Evolutionary conservation across 2,329 filamentous ascomycete genomes (phyloP).

Genomic region (Alternaria sp.): DNA sequence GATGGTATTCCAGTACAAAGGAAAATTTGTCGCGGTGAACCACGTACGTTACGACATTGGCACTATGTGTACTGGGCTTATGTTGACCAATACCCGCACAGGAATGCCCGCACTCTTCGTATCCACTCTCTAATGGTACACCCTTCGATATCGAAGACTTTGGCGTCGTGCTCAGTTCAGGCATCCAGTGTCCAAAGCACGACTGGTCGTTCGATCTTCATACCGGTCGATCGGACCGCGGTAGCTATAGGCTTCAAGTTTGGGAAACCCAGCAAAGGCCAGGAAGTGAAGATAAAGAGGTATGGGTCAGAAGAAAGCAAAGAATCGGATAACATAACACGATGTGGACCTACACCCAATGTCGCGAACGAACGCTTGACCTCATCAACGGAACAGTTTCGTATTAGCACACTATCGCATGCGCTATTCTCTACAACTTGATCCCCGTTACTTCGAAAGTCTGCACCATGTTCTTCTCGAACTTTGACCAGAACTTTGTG

Average conservation of each 20-base stretch:
- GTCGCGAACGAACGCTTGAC: not conserved
- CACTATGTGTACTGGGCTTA: too few relatives aligned
- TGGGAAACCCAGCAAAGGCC: slow-evolving; percentile 67
- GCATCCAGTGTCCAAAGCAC: slow-evolving; percentile 71
- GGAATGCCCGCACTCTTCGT: slow-evolving; percentile 70
- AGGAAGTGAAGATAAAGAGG: slow-evolving; percentile 11
- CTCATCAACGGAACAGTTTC: not conserved
- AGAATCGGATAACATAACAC: slow-evolving; percentile 27
- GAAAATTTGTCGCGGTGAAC: slow-evolving; percentile 70
- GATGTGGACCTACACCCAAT: not conserved
- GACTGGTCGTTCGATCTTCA: slow-evolving; percentile 74
- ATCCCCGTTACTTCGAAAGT: slow-evolving; percentile 12
- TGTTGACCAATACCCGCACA: slow-evolving; percentile 1
- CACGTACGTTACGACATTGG: slow-evolving; percentile 57
- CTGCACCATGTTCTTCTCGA: slow-evolving; percentile 10
- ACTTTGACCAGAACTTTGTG: slow-evolving; percentile 11
- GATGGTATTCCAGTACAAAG: slow-evolving; percentile 68
- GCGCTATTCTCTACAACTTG: not conserved
- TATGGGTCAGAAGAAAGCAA: slow-evolving; percentile 47
- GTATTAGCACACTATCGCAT: not conserved
- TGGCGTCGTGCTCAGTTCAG: slow-evolving; percentile 66
- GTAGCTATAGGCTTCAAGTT: slow-evolving; percentile 64
- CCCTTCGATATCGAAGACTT: slow-evolving; percentile 78
- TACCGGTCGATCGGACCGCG: slow-evolving; percentile 67
- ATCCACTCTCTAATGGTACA: slow-evolving; percentile 66